Evolutionary conservation across 805 yeast genomes (phyloP), one percentile per base, ranked within the genome.

Genomic region (Tetrapisispora fleetii): DNA sequence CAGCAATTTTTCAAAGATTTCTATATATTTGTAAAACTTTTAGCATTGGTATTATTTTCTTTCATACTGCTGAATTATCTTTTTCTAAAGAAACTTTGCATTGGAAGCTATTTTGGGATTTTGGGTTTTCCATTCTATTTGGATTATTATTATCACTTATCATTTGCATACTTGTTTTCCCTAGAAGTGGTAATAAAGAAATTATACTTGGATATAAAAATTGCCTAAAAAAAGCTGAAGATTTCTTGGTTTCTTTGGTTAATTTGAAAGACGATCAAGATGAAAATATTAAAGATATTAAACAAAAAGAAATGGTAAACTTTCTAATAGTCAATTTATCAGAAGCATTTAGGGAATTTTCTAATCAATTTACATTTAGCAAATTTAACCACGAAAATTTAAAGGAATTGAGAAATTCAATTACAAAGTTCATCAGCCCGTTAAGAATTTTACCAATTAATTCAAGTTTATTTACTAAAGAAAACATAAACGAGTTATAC

Each of bases 51-150:
- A 50, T 72, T 22, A 66, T 73, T 1, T 72, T 65, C 50, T 47
- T 68, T 40, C 67, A 66, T 40, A 57, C 67, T 9, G 60, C 64
- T 10, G 51, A 56, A 11, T 30, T 63, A 18, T 57, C 52, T 7
- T 45, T 39, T 21, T 48, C 57, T 8, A 51, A 51, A 37, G 27
- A 50, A 14, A 48, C 51, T 2, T 52, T 61, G 37, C 46, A 63
- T n/a, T 70, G 75, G 74, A 53, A 53, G 24, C 46, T 60, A 48
- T 59, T 57, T 45, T 67, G 75, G 72, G 67, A 74, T 45, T 67
- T 73, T 51, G 70, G 70, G 4, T 63, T 75, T 8, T 76, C 79
- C 0, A 74, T 71, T 50, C 50, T 70, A 0, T 71, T 74, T 54
- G 80, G 79, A 1, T 48, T 73, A 2, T 33, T 69, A 16, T 45